These are phyloP conservation scores for Funneliformis caledonium DNA, from an alignment of 371 early-diverging fungal species.

Conservation along the genomic window DNA sequence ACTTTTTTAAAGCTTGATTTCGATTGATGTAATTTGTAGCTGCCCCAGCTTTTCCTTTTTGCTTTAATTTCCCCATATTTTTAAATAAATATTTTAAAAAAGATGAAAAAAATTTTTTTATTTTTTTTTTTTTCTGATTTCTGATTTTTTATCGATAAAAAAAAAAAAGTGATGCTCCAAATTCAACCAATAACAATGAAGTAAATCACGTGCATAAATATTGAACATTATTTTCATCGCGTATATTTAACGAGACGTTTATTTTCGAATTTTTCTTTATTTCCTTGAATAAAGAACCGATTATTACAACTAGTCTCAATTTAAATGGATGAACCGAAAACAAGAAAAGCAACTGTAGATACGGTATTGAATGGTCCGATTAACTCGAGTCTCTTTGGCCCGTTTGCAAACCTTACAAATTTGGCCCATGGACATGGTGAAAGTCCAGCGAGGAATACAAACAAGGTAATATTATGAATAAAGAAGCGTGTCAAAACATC, in stretches of 20 bases:
- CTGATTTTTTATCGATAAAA: too few relatives aligned
- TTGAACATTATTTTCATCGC: not conserved
- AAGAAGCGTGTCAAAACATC: not conserved
- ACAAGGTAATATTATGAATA: not conserved
- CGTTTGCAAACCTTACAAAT: not conserved
- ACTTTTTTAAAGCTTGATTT: constrained; percentile 89
- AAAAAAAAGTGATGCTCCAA: too few relatives aligned
- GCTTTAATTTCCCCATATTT: constrained; percentile 76
- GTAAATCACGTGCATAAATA: not conserved
- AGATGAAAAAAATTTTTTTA: not conserved
- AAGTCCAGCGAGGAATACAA: not conserved
- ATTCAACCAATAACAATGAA: not conserved
- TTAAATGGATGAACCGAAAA: not conserved
- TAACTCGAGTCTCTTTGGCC: not conserved
- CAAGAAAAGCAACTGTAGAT: not conserved
- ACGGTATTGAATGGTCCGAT: not conserved
- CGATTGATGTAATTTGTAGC: constrained; percentile 91
- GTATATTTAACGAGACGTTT: not conserved
- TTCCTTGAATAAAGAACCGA: too few relatives aligned
- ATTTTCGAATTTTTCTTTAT: not conserved
- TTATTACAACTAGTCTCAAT: not conserved
- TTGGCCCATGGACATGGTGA: not conserved
- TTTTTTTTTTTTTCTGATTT: not conserved
- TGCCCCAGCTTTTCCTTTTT: constrained; percentile 91
- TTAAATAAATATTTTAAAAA: not conserved